Percentiles rank a stretch among this genome's conserved stretches.
These are phyloP conservation scores for Quercus suber DNA, from an alignment of 306 rosid species.

Conservation along the genomic window DNA sequence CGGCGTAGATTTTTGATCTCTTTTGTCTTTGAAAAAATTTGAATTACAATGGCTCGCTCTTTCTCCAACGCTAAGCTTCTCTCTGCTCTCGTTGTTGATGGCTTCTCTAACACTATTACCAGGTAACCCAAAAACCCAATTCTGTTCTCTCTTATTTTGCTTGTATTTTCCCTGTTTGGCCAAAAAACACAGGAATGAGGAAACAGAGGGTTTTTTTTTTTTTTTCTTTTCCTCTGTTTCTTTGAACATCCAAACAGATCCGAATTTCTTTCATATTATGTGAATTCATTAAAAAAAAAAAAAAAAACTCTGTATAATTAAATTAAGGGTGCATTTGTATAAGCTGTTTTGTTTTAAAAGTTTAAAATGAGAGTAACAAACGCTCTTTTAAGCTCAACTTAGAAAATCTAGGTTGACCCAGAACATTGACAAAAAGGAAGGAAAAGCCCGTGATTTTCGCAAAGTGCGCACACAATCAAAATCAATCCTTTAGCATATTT, in stretches of 20 bases:
- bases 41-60: conserved; percentile 68
- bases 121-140: conserved; percentile 32
- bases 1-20: conserved; percentile 3
- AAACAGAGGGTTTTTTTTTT: background rate
- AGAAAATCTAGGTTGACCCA: too few relatives aligned
- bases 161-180: background rate
- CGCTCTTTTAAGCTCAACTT: too few relatives aligned
- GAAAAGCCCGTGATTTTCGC: background rate
- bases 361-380: too few relatives aligned
- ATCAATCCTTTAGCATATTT: background rate
- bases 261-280: background rate
- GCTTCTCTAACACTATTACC: conserved; percentile 43
- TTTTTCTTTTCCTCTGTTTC: background rate
- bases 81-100: conserved; percentile 44
- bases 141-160: background rate
- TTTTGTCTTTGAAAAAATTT: too few relatives aligned
- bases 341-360: too few relatives aligned
- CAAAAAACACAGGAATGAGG: background rate
- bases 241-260: background rate
- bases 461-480: background rate
- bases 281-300: background rate
- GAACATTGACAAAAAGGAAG: background rate
- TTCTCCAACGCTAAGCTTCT: conserved; percentile 59
- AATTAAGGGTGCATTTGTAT: too few relatives aligned
- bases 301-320: too few relatives aligned